Evolutionary conservation across 2,329 filamentous ascomycete species (phyloP), one percentile per base, ranked within the genome.

Genomic region (Chrysoporthe austroafricana): DNA sequence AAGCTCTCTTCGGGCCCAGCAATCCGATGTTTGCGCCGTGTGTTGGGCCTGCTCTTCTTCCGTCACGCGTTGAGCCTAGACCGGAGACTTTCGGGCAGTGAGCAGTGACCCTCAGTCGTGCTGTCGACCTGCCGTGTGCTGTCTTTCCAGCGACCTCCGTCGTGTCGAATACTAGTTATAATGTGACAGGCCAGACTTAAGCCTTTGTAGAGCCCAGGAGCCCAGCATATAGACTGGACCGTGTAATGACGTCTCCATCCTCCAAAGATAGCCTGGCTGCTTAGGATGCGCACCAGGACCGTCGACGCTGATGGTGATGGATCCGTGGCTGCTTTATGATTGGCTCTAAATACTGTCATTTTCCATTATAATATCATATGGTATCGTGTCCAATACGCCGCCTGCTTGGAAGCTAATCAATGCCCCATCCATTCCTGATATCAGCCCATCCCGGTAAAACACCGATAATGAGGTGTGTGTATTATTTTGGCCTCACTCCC

Each of bases 311-410:
- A 52, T 32, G 9, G 13, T 6, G n/a, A 13, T 26, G 9, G 32
- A 16, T 57, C 14, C 11, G 14, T 39, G 54, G 18, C 34, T 18
- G 18, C 34, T 21, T 57, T 39, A 3, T 57, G 34, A 39, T 57
- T 21, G 18, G 6, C 32, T 39, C 34, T n/a, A 13, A n/a, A 4
- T 36, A n/a, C 34, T 18, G 16, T 57, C 18, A 32, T 16, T 32
- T 26, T 18, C 34, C 54, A 57, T 39, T 36, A 39, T 57, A 11
- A 57, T 57, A 39, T n/a, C 16, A 57, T 57, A 21, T 57, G 54
- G 34, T 57, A 57, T 57, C 54, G 11, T 54, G 21, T 39, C 36
- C 44, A 46, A 46, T 46, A n/a, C 54, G n/a, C n/a, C 54, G 54
- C 54, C 54, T 57, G 54, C 34, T 16, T 16, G 8, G 11, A 11